Evolutionary conservation across 495 filamentous ascomycete species (phyloP).

Genomic region (Aspergillus saccharolyticus): DNA sequence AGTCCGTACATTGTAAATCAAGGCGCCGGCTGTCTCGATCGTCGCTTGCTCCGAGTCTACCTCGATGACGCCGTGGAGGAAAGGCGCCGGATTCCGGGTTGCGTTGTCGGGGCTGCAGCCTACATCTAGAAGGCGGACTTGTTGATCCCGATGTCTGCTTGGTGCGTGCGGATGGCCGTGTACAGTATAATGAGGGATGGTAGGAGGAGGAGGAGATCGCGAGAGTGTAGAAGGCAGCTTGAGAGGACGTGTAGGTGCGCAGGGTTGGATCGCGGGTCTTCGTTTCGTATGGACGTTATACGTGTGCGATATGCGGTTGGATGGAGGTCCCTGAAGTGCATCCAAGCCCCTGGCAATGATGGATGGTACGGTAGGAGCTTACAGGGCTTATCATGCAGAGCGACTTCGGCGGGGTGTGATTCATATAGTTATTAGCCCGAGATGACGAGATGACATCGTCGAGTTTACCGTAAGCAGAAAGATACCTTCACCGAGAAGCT

Average conservation of each 20-base stretch:
- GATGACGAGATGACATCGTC: too few species aligned
- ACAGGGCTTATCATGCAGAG: too few species aligned
- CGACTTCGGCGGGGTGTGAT: too few species aligned
- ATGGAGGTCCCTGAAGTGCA: too few species aligned
- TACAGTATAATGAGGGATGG: not conserved
- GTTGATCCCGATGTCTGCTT: not conserved
- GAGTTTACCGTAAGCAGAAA: too few species aligned
- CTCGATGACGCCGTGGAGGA: not conserved
- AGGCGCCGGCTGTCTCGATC: not conserved
- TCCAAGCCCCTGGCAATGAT: too few species aligned
- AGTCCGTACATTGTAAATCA: not conserved
- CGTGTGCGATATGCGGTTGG: too few species aligned
- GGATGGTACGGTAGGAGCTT: too few species aligned
- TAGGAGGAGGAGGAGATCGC: not conserved
- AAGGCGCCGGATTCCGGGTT: not conserved
- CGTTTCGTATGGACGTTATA: too few species aligned
- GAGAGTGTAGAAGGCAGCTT: not conserved
- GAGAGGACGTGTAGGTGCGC: not conserved
- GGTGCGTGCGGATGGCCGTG: not conserved
- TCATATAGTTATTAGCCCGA: too few species aligned
- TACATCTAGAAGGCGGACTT: not conserved
- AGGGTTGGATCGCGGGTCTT: not conserved
- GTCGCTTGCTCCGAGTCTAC: not conserved
- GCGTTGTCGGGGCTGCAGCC: not conserved
- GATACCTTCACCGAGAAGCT: too few species aligned